Percentiles rank a stretch among this genome's conserved stretches.
These are phyloP conservation scores for Mycena albidolilacea DNA, from an alignment of 768 basidiomycete species.

Conservation along the genomic window DNA sequence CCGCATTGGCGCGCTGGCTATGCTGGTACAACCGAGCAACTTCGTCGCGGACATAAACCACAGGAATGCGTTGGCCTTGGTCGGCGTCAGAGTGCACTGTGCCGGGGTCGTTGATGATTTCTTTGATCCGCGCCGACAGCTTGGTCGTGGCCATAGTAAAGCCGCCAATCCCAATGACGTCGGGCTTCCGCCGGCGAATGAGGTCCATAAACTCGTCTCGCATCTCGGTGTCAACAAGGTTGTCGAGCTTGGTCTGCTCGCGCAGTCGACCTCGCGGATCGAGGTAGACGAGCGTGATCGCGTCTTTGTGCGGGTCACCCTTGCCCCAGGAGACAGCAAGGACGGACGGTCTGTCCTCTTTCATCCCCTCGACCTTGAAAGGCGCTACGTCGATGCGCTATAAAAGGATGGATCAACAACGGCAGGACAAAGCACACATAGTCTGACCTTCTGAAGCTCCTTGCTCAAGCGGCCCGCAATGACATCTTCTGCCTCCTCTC, in stretches of 20 bases:
- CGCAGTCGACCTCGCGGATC: conserved; percentile 92
- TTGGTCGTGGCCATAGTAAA: conserved; percentile 87
- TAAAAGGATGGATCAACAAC: conserved; percentile 34
- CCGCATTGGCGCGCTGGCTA: conserved; percentile 86
- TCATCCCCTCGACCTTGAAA: conserved; percentile 72
- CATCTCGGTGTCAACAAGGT: conserved; percentile 79
- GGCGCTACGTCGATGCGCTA: conserved; percentile 91
- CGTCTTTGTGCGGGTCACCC: conserved; percentile 94
- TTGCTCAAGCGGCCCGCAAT: conserved; percentile 79
- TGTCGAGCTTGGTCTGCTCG: conserved; percentile 92
- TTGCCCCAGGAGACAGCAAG: conserved; percentile 95
- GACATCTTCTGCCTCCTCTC: conserved; percentile 92
- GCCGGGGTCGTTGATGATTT: conserved; percentile 56
- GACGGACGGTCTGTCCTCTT: conserved; percentile 83
- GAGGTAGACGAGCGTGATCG: conserved; percentile 86
- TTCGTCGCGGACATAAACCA: conserved; percentile 91
- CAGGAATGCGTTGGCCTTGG: conserved; percentile 72
- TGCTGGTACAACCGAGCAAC: conserved; percentile 96
- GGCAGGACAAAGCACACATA: conserved; percentile 3
- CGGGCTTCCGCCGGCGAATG: conserved; percentile 86
- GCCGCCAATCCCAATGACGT: conserved; percentile 91
- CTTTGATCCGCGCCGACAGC: conserved; percentile 76
- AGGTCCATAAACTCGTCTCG: conserved; percentile 85
- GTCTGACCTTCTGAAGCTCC: conserved; percentile 77
- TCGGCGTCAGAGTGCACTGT: conserved; percentile 51